A percentile compares a stretch with the other conserved stretches of the same genome.
These are phyloP conservation scores for Nicotiana rustica DNA, from an alignment of 305 asterid species.

Conservation along the genomic window DNA sequence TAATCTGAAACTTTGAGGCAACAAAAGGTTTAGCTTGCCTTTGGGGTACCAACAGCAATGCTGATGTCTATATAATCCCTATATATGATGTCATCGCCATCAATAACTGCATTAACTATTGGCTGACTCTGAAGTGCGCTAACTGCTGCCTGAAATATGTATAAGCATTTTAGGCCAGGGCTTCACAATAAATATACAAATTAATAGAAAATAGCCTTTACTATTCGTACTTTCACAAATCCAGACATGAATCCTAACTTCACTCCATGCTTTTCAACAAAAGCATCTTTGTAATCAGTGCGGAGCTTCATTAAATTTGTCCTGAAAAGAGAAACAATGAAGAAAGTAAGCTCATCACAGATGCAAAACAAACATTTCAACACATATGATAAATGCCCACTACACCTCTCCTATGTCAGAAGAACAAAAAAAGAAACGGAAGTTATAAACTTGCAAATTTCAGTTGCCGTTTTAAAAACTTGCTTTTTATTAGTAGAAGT, in stretches of 20 bases:
- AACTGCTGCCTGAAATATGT: conserved; percentile 81
- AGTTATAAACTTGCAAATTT: background rate
- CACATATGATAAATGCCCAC: background rate
- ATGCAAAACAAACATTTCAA: background rate
- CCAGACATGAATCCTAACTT: conserved; percentile 97
- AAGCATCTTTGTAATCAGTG: conserved; percentile 93
- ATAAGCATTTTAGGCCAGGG: conserved; percentile 13
- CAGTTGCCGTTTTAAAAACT: background rate
- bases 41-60: conserved; percentile 98
- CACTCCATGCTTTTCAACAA: conserved; percentile 95
- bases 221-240: conserved; percentile 72
- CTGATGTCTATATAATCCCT: conserved; percentile 95
- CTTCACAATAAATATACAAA: conserved; percentile 5
- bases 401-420: background rate
- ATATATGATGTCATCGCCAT: conserved; percentile 96
- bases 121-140: conserved; percentile 96
- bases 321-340: conserved; percentile 56
- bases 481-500: background rate
- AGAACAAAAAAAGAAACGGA: background rate
- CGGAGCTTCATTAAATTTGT: conserved; percentile 99
- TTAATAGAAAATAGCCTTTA: background rate
- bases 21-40: conserved; percentile 55
- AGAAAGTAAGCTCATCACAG: conserved; percentile 20
- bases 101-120: conserved; percentile 93
- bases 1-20: conserved; percentile 30